A percentile compares a stretch with the other conserved stretches of the same genome.
These are phyloP conservation scores for Inga oerstediana DNA, from an alignment of 306 rosid species.

Conservation along the genomic window DNA sequence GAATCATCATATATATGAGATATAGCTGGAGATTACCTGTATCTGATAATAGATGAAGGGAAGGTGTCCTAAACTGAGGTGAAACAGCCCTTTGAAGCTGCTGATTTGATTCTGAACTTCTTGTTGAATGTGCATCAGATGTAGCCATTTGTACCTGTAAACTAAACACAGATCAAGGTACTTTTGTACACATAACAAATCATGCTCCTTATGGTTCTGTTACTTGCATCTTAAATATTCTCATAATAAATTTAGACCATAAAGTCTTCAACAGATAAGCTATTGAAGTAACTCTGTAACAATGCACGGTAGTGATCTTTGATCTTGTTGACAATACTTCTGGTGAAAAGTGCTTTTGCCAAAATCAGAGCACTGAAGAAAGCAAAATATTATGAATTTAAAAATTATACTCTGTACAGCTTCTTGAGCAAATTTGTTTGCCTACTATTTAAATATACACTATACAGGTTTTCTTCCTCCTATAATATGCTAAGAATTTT, in stretches of 20 bases:
- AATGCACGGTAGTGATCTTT: not conserved
- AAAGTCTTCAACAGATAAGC: not conserved
- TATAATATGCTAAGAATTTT: not conserved
- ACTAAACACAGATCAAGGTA: not conserved
- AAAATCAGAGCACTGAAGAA: not conserved
- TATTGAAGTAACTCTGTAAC: not conserved
- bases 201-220: not conserved
- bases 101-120: not conserved
- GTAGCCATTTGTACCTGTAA: not conserved
- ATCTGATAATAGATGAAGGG: conserved; percentile 25
- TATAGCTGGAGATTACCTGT: conserved; percentile 20
- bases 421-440: not conserved
- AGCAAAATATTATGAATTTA: not conserved
- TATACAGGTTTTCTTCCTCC: not conserved
- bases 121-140: not conserved
- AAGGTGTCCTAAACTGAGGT: conserved; percentile 34
- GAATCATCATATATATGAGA: not conserved
- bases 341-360: not conserved
- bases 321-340: not conserved
- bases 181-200: not conserved
- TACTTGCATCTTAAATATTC: not conserved
- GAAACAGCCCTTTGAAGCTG: conserved; percentile 25
- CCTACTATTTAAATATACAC: not conserved
- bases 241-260: not conserved
- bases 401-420: not conserved